Evolutionary conservation across 805 yeast genomes (phyloP).

Genomic region (Kuraishia piskuri): DNA sequence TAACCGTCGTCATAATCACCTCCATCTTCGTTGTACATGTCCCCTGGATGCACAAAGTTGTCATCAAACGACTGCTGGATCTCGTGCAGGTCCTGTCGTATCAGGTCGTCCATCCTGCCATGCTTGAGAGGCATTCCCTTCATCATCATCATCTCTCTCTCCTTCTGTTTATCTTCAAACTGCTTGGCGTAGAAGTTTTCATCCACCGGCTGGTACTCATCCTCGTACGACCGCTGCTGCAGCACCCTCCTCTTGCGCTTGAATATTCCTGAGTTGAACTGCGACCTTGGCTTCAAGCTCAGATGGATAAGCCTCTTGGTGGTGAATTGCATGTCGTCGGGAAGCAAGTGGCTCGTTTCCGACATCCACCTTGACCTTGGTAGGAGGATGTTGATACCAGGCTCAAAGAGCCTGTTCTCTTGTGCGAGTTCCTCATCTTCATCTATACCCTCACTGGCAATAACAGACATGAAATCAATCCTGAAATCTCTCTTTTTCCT

Average conservation of each 20-base stretch:
- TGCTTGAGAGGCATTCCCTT: conserved; percentile 18
- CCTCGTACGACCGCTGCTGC: conserved; percentile 5
- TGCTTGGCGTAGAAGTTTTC: conserved; percentile 43
- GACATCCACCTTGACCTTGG: conserved; percentile 13
- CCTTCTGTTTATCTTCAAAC: conserved; percentile 28
- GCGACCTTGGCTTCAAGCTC: conserved; percentile 33
- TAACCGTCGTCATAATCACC: conserved; percentile 31
- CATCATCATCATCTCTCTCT: conserved; percentile 26
- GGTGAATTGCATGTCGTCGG: conserved; percentile 42
- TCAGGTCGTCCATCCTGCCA: conserved; percentile 6
- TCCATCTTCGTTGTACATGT: conserved; percentile 10
- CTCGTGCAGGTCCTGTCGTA: conserved; percentile 12
- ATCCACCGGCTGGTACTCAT: conserved; percentile 32
- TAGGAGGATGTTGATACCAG: conserved; percentile 15
- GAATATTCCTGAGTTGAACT: conserved; percentile 18
- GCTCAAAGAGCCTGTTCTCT: conserved; percentile 18
- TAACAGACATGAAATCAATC: conserved; percentile 18
- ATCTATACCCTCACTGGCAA: conserved; percentile 13
- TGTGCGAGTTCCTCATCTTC: conserved; percentile 14
- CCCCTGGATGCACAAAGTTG: conserved; percentile 5
- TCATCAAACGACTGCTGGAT: conserved; percentile 15
- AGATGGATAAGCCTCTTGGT: conserved; percentile 38
- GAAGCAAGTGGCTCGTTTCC: conserved; percentile 24
- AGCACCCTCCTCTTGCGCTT: conserved; percentile 12
- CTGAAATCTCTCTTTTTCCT: conserved; percentile 20